phyloP scores from a whole-genome alignment of 2,329 filamentous ascomycete genomes.

The Stenocarpella maydis region DNA sequence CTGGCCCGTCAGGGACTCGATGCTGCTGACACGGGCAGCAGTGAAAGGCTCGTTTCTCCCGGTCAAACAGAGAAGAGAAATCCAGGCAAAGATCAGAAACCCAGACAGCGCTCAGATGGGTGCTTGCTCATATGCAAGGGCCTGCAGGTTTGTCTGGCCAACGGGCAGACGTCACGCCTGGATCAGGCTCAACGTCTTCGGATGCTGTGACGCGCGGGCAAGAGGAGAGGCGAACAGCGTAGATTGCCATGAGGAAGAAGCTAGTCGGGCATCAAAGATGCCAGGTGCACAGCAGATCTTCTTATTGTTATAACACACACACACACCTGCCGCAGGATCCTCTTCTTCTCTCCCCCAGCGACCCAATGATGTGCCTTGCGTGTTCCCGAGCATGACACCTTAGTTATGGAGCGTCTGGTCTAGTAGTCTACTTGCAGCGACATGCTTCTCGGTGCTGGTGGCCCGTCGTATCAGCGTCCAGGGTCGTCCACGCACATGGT shows the following conservation, averaged over 20 bases:
- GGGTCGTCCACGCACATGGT: background rate
- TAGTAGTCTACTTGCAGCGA: background rate
- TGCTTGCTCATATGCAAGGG: conserved; percentile 14
- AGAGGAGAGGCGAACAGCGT: background rate
- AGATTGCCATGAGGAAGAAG: background rate
- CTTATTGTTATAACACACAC: conserved; percentile 16
- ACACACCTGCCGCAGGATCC: conserved; percentile 3
- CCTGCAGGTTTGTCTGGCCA: conserved; percentile 15
- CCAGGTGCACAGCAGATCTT: background rate
- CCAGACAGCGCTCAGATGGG: background rate
- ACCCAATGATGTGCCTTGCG: conserved; percentile 1
- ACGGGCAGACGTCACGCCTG: background rate
- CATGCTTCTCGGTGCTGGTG: conserved; percentile 10
- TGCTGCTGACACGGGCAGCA: background rate
- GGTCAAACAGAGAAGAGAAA: background rate
- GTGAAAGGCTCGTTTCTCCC: background rate
- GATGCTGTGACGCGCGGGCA: background rate
- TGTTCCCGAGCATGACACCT: background rate
- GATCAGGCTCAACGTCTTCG: background rate
- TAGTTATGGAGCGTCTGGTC: background rate
- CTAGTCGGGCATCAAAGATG: conserved; percentile 3
- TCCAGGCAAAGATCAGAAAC: no score
- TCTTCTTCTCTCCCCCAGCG: background rate
- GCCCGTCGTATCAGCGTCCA: conserved; percentile 24
- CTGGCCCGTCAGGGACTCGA: background rate